These are phyloP conservation scores for Citrullus colocynthis DNA, from an alignment of 306 rosid species.

Conservation along the genomic window DNA sequence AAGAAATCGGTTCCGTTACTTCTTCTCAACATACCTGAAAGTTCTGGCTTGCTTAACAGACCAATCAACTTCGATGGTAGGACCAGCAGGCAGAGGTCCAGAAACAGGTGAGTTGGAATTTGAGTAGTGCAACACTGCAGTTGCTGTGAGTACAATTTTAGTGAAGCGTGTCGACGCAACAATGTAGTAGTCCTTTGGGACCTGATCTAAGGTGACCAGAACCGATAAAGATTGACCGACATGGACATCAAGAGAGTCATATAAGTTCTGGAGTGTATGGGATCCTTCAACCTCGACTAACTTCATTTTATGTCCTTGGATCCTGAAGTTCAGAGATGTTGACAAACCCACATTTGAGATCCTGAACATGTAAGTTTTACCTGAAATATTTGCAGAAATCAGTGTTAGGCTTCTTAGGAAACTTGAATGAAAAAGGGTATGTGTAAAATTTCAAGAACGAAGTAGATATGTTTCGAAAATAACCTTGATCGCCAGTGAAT, in stretches of 20 bases:
- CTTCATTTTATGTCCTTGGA: slow-evolving; percentile 68
- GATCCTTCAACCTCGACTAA: slow-evolving; percentile 92
- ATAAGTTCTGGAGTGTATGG: slow-evolving; percentile 56
- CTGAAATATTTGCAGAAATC: slow-evolving; percentile 28
- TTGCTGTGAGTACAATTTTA: slow-evolving; percentile 36
- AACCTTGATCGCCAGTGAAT: slow-evolving; percentile 70
- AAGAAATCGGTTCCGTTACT: background rate
- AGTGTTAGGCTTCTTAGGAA: background rate
- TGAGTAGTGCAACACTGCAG: slow-evolving; percentile 59
- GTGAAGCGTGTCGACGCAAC: slow-evolving; percentile 84
- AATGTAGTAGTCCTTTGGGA: slow-evolving; percentile 73
- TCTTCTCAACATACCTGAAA: slow-evolving; percentile 35
- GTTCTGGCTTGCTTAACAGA: slow-evolving; percentile 86
- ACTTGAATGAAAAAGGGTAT: background rate
- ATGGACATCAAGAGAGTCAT: slow-evolving; percentile 86
- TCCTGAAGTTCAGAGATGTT: slow-evolving; percentile 71
- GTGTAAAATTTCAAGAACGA: background rate
- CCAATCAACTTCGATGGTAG: slow-evolving; percentile 44
- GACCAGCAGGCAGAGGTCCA: slow-evolving; percentile 68
- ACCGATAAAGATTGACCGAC: slow-evolving; percentile 84
- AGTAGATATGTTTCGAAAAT: background rate
- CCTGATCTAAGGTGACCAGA: slow-evolving; percentile 64
- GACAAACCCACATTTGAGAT: slow-evolving; percentile 85
- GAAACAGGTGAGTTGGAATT: slow-evolving; percentile 52
- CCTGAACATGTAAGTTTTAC: slow-evolving; percentile 84